Evolutionary conservation across 768 basidiomycete genomes (phyloP).

Genomic region (Termitomyces eurrhizus): DNA sequence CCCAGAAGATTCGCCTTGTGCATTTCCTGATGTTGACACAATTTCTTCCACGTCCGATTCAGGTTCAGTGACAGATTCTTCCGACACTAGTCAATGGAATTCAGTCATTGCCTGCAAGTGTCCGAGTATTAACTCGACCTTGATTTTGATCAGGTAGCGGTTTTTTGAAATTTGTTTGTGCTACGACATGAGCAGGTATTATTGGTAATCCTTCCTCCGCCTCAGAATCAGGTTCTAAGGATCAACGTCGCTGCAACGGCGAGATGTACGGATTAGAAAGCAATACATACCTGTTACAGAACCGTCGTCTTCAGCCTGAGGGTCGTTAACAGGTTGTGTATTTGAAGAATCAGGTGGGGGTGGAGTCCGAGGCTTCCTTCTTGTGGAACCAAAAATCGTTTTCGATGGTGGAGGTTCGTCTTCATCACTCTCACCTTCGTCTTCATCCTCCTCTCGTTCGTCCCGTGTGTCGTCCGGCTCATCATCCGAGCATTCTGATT

Average conservation of each 20-base stretch:
- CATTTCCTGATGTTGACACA: background rate
- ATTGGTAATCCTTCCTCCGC: slow-evolving; percentile 4
- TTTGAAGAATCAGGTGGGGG: background rate
- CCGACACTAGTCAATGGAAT: slow-evolving; percentile 1
- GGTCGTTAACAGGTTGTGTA: slow-evolving; percentile 1
- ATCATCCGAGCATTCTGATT: slow-evolving; percentile 39
- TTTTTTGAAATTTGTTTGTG: slow-evolving; percentile 3
- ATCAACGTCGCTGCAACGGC: background rate
- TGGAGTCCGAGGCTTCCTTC: slow-evolving; percentile 7
- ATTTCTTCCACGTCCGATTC: slow-evolving; percentile 29
- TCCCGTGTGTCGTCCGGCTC: slow-evolving; percentile 14
- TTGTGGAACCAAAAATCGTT: slow-evolving; percentile 13
- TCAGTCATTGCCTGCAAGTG: background rate
- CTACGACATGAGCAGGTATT: background rate
- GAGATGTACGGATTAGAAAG: background rate
- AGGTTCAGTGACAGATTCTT: slow-evolving; percentile 31
- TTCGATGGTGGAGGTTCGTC: slow-evolving; percentile 22
- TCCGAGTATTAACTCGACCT: slow-evolving; percentile 3
- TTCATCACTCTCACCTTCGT: slow-evolving; percentile 23
- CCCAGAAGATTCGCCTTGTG: slow-evolving; percentile 3
- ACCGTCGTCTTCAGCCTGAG: slow-evolving; percentile 21
- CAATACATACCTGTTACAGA: slow-evolving; percentile 34
- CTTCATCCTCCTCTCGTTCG: slow-evolving; percentile 12
- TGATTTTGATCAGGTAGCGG: slow-evolving; percentile 4
- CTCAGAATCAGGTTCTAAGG: slow-evolving; percentile 25